A percentile compares a stretch with the other conserved stretches of the same genome.
These are phyloP conservation scores for Millerozyma acaciae DNA, from an alignment of 805 yeast genomes.

Conservation along the genomic window DNA sequence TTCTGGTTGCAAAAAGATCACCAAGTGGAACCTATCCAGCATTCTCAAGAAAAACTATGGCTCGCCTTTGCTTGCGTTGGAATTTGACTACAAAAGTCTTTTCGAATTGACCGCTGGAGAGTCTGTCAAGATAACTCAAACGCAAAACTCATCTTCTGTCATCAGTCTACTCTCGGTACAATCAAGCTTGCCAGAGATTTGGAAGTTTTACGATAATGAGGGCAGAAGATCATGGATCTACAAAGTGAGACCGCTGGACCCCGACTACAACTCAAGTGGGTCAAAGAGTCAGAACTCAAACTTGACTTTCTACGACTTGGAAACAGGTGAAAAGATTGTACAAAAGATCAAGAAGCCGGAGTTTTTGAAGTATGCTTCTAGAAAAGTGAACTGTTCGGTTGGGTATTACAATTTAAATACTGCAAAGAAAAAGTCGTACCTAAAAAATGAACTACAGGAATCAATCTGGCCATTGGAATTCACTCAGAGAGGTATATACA, in stretches of 20 bases:
- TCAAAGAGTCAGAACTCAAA: constrained; percentile 20
- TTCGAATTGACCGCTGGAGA: constrained; percentile 45
- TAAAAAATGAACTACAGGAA: constrained; percentile 28
- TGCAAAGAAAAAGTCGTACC: constrained; percentile 27
- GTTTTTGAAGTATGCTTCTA: constrained; percentile 50
- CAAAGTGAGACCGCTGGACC: constrained; percentile 33
- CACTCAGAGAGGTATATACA: constrained; percentile 52
- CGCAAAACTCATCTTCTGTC: constrained; percentile 26
- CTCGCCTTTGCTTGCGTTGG: constrained; percentile 52
- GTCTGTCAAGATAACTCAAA: constrained; percentile 25
- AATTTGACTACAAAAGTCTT: constrained; percentile 56
- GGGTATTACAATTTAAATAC: constrained; percentile 43
- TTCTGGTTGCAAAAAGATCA: constrained; percentile 57
- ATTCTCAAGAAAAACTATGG: constrained; percentile 27
- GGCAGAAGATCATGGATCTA: constrained; percentile 85
- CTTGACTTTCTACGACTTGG: constrained; percentile 56
- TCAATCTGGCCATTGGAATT: constrained; percentile 51
- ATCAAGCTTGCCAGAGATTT: constrained; percentile 29
- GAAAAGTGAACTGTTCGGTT: constrained; percentile 52
- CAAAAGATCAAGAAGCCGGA: constrained; percentile 43
- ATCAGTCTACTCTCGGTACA: constrained; percentile 7
- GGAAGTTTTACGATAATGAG: constrained; percentile 55
- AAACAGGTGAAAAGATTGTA: constrained; percentile 58
- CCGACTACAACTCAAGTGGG: constrained; percentile 24
- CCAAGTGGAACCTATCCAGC: constrained; percentile 48